These are phyloP conservation scores for Russula sp. DNA, from an alignment of 768 basidiomycete species.

Conservation along the genomic window DNA sequence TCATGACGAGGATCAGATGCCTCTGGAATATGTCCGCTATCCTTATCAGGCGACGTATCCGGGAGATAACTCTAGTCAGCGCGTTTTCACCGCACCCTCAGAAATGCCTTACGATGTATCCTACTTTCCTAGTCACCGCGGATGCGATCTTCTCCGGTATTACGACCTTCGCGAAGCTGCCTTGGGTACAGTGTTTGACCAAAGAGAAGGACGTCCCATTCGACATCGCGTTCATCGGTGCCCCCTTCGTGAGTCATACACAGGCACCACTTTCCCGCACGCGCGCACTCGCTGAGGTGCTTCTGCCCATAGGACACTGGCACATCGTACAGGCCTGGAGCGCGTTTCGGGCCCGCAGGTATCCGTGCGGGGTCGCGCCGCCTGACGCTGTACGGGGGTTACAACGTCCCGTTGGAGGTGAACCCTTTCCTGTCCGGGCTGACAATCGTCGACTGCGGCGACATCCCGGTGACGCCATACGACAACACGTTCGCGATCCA, in stretches of 20 bases:
- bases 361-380: slow-evolving; percentile 76
- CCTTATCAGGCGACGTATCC: slow-evolving; percentile 58
- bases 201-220: slow-evolving; percentile 50
- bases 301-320: slow-evolving; percentile 48
- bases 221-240: slow-evolving; percentile 81
- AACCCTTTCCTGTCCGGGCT: slow-evolving; percentile 69
- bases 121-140: slow-evolving; percentile 48
- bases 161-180: slow-evolving; percentile 82
- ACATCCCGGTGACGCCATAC: slow-evolving; percentile 74
- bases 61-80: slow-evolving; percentile 50
- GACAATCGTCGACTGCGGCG: slow-evolving; percentile 70
- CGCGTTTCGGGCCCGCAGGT: slow-evolving; percentile 80
- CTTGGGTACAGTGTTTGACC: slow-evolving; percentile 74
- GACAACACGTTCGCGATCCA: slow-evolving; percentile 68
- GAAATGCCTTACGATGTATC: background rate
- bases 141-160: slow-evolving; percentile 81
- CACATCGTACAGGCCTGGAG: slow-evolving; percentile 76
- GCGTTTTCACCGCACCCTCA: background rate
- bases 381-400: slow-evolving; percentile 68
- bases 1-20: slow-evolving; percentile 47
- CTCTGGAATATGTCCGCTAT: slow-evolving; percentile 60
- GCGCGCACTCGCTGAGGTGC: background rate
- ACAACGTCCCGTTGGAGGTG: slow-evolving; percentile 66
- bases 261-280: too few species aligned
- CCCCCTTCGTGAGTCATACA: slow-evolving; percentile 53